Evolutionary conservation across 352 stramenopile species (phyloP).

Genomic region (Globisporangium heterothallicum): DNA sequence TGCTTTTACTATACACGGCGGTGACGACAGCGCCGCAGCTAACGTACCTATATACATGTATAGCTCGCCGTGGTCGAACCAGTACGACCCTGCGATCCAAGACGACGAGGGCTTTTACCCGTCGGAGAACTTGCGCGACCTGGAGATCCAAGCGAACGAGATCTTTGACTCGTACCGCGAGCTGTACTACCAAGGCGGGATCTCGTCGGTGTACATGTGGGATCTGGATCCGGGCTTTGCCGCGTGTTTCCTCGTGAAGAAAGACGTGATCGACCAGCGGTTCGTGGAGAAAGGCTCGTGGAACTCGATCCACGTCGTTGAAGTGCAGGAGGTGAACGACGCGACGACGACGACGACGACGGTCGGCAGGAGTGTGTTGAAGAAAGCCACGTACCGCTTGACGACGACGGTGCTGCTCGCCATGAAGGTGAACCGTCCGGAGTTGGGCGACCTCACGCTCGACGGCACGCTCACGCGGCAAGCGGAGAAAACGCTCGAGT

Average conservation of each 20-base stretch:
- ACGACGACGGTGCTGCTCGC: constrained; percentile 90
- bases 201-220: constrained; percentile 95
- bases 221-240: constrained; percentile 92
- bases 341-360: constrained; percentile 5
- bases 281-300: constrained; percentile 86
- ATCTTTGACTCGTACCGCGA: constrained; percentile 96
- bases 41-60: not conserved
- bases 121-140: constrained; percentile 80
- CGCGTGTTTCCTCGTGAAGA: constrained; percentile 93
- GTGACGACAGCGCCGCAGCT: too few species aligned
- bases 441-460: constrained; percentile 82
- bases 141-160: constrained; percentile 94
- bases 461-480: constrained; percentile 86
- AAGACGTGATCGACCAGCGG: constrained; percentile 78
- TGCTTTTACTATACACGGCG: too few species aligned
- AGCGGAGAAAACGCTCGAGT: constrained; percentile 68
- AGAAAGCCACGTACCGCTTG: constrained; percentile 87
- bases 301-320: constrained; percentile 95
- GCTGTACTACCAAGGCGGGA: constrained; percentile 94
- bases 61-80: constrained; percentile 91
- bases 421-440: constrained; percentile 85
- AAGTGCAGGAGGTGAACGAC: constrained; percentile 66
- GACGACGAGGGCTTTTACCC: constrained; percentile 89
- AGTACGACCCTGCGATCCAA: constrained; percentile 72
- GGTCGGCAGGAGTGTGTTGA: constrained; percentile 18